phyloP scores from a whole-genome alignment of 202 grass and related monocot species.

The Thinopyrum obtusiflorum region DNA sequence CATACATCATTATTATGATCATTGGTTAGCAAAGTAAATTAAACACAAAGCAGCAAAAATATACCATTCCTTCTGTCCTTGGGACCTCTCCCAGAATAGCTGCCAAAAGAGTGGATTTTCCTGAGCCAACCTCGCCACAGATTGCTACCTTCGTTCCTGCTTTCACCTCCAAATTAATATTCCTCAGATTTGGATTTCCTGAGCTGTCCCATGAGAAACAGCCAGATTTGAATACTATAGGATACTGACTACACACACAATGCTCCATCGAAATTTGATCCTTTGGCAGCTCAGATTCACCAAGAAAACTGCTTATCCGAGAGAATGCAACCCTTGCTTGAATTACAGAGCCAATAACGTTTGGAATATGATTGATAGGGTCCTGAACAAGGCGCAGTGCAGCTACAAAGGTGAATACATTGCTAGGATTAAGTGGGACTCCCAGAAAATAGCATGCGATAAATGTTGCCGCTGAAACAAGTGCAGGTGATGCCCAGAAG shows the following conservation, averaged over 20 bases:
- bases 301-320: slow-evolving; percentile 40
- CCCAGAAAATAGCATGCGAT: slow-evolving; percentile 42
- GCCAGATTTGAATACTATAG: slow-evolving; percentile 26
- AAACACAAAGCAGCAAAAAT: not conserved
- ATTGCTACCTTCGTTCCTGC: slow-evolving; percentile 40
- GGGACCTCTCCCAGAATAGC: slow-evolving; percentile 47
- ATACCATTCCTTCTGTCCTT: slow-evolving; percentile 31
- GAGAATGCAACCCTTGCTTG: slow-evolving; percentile 44
- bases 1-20: not conserved
- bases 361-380: slow-evolving; percentile 40
- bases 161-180: slow-evolving; percentile 40
- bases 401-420: slow-evolving; percentile 50
- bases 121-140: slow-evolving; percentile 55
- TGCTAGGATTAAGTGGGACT: slow-evolving; percentile 42
- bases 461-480: slow-evolving; percentile 51
- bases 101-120: slow-evolving; percentile 54
- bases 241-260: not conserved
- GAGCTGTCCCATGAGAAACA: slow-evolving; percentile 45
- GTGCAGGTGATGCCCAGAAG: slow-evolving; percentile 48
- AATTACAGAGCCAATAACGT: slow-evolving; percentile 46
- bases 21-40: not conserved
- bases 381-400: slow-evolving; percentile 50
- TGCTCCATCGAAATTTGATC: not conserved
- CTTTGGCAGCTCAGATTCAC: slow-evolving; percentile 33
- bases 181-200: slow-evolving; percentile 21